Conservation (phyloP, 768 basidiomycete species). For the Serendipita sp. region DNA sequence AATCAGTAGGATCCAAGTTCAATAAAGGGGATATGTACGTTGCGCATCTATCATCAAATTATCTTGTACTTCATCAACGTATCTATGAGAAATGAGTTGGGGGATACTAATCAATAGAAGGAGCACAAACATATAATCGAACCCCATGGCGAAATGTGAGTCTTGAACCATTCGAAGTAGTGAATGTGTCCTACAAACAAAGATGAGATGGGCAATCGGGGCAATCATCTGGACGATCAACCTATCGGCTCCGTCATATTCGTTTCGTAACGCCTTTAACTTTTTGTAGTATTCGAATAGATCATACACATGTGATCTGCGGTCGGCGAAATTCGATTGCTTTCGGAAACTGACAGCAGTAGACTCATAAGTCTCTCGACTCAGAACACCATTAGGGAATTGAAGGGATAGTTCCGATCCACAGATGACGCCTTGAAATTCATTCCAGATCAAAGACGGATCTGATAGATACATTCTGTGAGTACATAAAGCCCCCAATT, state of each 20-base stretch:
- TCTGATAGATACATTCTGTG: constrained; percentile 23
- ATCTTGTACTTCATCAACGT: constrained; percentile 63
- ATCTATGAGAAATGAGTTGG: constrained; percentile 24
- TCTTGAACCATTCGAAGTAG: constrained; percentile 39
- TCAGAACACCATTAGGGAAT: constrained; percentile 24
- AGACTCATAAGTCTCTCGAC: constrained; percentile 27
- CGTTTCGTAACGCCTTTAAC: constrained; percentile 26
- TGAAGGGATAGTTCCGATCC: constrained; percentile 43
- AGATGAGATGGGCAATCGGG: constrained; percentile 20
- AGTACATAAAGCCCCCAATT: too few species aligned
- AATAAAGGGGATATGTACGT: constrained; percentile 22
- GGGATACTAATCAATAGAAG: background rate
- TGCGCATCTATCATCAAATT: constrained; percentile 49
- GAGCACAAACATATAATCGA: background rate
- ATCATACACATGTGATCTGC: constrained; percentile 32
- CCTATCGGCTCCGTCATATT: constrained; percentile 47
- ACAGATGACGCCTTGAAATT: constrained; percentile 48
- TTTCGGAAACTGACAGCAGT: constrained; percentile 31
- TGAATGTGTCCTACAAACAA: constrained; percentile 19
- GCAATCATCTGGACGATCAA: constrained; percentile 23
- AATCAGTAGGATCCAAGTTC: background rate
- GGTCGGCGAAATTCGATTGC: constrained; percentile 37
- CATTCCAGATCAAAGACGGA: constrained; percentile 44
- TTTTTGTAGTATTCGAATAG: constrained; percentile 38
- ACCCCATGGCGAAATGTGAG: background rate